These are phyloP conservation scores for Candida coquimbonensis DNA, from an alignment of 805 yeast genomes.

Conservation along the genomic window DNA sequence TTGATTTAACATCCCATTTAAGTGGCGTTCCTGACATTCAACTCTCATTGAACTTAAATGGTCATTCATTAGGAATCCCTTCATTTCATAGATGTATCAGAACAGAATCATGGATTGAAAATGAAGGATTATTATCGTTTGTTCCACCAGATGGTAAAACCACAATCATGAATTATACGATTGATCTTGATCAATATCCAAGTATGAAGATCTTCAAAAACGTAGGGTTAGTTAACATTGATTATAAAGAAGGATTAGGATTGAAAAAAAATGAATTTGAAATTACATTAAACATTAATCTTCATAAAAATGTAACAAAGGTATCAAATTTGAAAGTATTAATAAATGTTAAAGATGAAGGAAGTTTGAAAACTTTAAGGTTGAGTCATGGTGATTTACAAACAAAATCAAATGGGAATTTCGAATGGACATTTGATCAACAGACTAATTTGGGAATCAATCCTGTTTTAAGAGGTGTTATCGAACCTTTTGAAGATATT, in stretches of 20 bases:
- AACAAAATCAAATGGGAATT: constrained; percentile 41
- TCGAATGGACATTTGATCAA: constrained; percentile 66
- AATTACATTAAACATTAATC: constrained; percentile 24
- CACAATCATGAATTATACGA: constrained; percentile 52
- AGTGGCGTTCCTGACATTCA: constrained; percentile 73
- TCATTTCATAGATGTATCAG: constrained; percentile 68
- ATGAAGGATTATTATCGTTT: constrained; percentile 49
- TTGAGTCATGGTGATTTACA: constrained; percentile 74
- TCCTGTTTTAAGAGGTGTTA: constrained; percentile 60
- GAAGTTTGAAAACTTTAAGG: constrained; percentile 48
- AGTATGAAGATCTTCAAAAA: constrained; percentile 10
- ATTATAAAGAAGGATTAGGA: constrained; percentile 28
- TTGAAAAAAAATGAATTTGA: constrained; percentile 33
- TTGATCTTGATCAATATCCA: constrained; percentile 38
- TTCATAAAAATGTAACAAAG: constrained; percentile 36
- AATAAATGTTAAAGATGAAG: constrained; percentile 24
- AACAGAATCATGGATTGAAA: constrained; percentile 40
- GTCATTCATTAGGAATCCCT: constrained; percentile 47
- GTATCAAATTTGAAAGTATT: constrained; percentile 42
- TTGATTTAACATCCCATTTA: constrained; percentile 60
- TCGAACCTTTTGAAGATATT: constrained; percentile 26
- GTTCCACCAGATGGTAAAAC: constrained; percentile 86
- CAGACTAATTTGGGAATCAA: constrained; percentile 53
- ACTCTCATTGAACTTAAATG: constrained; percentile 41
- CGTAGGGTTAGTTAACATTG: constrained; percentile 24